Percentiles rank a stretch among this genome's conserved stretches.
Conservation (phyloP, 176 grass and related monocot genomes). For the Rhynchospora tenuis region DNA sequence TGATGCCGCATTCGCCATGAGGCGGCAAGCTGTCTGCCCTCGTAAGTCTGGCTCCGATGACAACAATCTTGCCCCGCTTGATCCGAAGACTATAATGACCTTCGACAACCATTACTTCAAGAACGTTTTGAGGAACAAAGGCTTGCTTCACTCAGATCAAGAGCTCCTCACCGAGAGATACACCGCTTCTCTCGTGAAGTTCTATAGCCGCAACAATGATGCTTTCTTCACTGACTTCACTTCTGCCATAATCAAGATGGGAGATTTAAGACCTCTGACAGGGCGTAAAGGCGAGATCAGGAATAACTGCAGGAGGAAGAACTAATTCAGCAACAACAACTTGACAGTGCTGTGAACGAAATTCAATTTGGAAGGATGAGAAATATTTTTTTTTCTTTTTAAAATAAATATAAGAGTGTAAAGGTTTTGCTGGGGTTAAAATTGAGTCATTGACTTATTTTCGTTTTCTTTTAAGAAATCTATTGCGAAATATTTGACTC, state of each 20-base stretch:
- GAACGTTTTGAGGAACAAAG: constrained; percentile 22
- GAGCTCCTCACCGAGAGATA: constrained; percentile 8
- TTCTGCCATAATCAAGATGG: constrained; percentile 17
- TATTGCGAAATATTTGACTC: no score
- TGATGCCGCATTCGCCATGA: constrained; percentile 17
- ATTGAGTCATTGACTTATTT: no score
- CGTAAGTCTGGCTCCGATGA: constrained; percentile 26
- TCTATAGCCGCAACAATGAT: neutral
- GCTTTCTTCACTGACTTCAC: constrained; percentile 25
- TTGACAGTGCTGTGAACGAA: neutral
- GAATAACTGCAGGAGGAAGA: constrained; percentile 17
- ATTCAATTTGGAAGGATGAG: neutral
- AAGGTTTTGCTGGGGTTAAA: no score
- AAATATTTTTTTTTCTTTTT: no score
- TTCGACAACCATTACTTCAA: constrained; percentile 26
- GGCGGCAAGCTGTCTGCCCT: constrained; percentile 28
- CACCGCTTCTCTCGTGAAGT: constrained; percentile 10
- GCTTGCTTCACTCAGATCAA: constrained; percentile 27
- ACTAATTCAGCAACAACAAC: neutral
- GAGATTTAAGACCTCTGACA: constrained; percentile 24
- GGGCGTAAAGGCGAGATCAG: constrained; percentile 30
- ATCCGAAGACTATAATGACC: constrained; percentile 4
- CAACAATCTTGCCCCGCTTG: constrained; percentile 53
- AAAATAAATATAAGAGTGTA: no score
- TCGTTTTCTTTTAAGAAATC: no score